A percentile compares a stretch with the other conserved stretches of the same genome.
Conservation (phyloP, 805 yeast species). For the Teunomyces funiuensis region DNA sequence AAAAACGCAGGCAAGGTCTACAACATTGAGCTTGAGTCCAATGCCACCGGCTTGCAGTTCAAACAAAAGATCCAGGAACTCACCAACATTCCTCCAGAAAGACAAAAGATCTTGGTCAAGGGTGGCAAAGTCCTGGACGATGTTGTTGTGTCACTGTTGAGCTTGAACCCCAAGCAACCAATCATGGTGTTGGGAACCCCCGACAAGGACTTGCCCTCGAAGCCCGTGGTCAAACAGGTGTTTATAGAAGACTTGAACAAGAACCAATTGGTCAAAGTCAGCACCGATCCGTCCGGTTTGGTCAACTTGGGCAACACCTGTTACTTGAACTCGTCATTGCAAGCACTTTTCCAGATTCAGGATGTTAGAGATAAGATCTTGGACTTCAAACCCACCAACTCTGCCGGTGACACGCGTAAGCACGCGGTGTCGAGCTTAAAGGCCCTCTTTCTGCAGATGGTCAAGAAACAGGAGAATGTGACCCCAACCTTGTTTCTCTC, state of each 20-base stretch:
- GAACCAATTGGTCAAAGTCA: constrained; percentile 36
- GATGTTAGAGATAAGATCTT: constrained; percentile 37
- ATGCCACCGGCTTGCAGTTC: constrained; percentile 58
- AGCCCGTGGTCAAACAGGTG: constrained; percentile 54
- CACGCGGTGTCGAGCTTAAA: constrained; percentile 31
- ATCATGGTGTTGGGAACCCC: constrained; percentile 94
- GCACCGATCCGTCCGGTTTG: constrained; percentile 62
- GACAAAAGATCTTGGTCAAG: constrained; percentile 87
- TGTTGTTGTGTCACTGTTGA: constrained; percentile 48
- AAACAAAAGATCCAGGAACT: constrained; percentile 67
- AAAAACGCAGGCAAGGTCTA: constrained; percentile 45
- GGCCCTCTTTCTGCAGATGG: constrained; percentile 46
- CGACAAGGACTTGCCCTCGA: constrained; percentile 54
- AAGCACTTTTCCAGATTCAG: constrained; percentile 48
- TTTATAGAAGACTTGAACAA: constrained; percentile 70
- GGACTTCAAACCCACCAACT: constrained; percentile 7
- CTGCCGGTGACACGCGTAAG: constrained; percentile 13
- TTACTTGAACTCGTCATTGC: constrained; percentile 70
- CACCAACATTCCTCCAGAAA: constrained; percentile 81
- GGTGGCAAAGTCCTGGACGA: constrained; percentile 87
- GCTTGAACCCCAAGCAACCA: constrained; percentile 61
- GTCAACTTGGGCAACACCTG: constrained; percentile 76
- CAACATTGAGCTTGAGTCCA: constrained; percentile 45
- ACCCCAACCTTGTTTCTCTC: constrained; percentile 70
- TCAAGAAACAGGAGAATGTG: constrained; percentile 45